These are phyloP conservation scores for Rhodosporidiobolus sp. DNA, from an alignment of 768 basidiomycete genomes.

Conservation along the genomic window DNA sequence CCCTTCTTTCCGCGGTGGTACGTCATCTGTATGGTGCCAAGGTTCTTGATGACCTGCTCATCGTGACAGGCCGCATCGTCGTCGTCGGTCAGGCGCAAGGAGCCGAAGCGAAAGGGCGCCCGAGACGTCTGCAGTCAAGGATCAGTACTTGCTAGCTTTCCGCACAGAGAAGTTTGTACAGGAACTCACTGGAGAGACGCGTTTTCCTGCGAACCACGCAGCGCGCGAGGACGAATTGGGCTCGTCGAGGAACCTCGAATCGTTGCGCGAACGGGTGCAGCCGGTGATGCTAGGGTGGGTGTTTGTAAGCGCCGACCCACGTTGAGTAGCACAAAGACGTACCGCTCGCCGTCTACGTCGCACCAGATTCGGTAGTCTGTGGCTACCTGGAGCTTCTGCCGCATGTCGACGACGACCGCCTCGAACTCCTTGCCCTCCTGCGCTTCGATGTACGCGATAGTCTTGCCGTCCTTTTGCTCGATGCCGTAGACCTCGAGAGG, in stretches of 20 bases:
- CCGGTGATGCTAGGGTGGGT: no score
- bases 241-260: no score
- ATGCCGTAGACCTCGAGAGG: slow-evolving; percentile 2
- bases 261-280: no score
- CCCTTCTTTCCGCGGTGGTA: not conserved
- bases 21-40: slow-evolving; percentile 12
- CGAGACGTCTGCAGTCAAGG: not conserved
- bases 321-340: no score
- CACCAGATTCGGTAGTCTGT: no score
- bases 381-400: no score
- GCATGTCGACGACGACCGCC: not conserved
- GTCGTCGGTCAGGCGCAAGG: slow-evolving; percentile 12
- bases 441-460: slow-evolving; percentile 13
- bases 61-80: not conserved
- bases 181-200: no score
- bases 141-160: not conserved
- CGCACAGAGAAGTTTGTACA: not conserved
- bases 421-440: slow-evolving; percentile 5
- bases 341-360: no score
- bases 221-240: no score
- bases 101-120: slow-evolving; percentile 16
- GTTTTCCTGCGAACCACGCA: no score
- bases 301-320: no score
- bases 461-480: not conserved
- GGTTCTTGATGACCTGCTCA: slow-evolving; percentile 11